phyloP scores from a whole-genome alignment of 2,329 filamentous ascomycete species.

The Alternaria hordeiaustralica region DNA sequence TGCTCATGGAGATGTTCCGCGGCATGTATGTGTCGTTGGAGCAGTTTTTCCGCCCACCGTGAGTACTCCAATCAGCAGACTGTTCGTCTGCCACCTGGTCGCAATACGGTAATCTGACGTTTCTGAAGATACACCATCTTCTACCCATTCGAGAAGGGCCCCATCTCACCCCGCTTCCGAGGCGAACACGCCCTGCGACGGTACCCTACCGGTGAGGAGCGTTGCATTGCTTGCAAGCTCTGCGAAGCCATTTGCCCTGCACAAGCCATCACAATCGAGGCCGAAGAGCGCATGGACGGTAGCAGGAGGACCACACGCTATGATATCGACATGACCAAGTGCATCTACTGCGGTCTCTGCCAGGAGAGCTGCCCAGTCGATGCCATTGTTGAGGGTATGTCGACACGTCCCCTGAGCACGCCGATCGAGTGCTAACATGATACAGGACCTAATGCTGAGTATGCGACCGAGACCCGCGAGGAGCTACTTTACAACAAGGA shows the following conservation, averaged over 20 bases:
- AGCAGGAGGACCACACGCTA: slow-evolving; percentile 95
- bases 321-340: slow-evolving; percentile 99
- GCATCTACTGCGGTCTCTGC: slow-evolving; percentile 99
- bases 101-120: slow-evolving; percentile 34
- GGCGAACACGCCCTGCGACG: slow-evolving; percentile 96
- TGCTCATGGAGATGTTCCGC: slow-evolving; percentile 92
- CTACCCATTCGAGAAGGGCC: slow-evolving; percentile 99
- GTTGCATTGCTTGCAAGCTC: slow-evolving; percentile 99
- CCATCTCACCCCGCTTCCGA: slow-evolving; percentile 96
- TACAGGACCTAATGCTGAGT: slow-evolving; percentile 72
- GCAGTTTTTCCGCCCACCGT: slow-evolving; percentile 98
- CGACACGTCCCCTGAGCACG: neutral
- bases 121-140: slow-evolving; percentile 86
- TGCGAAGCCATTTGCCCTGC: slow-evolving; percentile 98
- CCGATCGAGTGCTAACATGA: slow-evolving; percentile 17
- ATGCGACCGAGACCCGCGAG: slow-evolving; percentile 81
- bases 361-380: slow-evolving; percentile 99
- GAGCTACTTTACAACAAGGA: slow-evolving; percentile 98
- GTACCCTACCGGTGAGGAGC: slow-evolving; percentile 97
- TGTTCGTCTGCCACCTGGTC: neutral
- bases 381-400: slow-evolving; percentile 79
- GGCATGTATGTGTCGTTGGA: slow-evolving; percentile 98
- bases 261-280: slow-evolving; percentile 98
- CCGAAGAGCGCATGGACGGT: slow-evolving; percentile 95
- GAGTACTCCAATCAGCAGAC: slow-evolving; percentile 57